phyloP scores from a whole-genome alignment of 345 rosid genomes.

The Rhodamnia argentea region DNA sequence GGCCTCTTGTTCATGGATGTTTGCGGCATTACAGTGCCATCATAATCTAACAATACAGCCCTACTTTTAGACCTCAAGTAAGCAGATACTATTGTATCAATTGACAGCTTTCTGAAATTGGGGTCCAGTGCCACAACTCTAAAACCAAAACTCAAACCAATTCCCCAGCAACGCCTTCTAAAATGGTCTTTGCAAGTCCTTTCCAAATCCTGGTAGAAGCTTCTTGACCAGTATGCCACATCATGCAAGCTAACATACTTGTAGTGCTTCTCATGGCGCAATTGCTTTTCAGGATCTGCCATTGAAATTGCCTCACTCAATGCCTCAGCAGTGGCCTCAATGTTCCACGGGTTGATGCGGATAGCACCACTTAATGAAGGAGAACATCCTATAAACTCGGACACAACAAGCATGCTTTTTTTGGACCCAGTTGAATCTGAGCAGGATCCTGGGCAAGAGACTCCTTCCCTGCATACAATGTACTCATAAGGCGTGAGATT shows the following conservation, averaged over 20 bases:
- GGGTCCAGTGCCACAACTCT: conserved; percentile 72
- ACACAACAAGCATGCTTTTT: conserved; percentile 70
- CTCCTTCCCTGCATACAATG: conserved; percentile 60
- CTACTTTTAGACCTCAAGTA: conserved; percentile 48
- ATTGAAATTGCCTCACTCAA: conserved; percentile 66
- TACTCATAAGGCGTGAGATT: conserved; percentile 73
- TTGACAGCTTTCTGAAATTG: conserved; percentile 49
- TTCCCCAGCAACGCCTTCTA: conserved; percentile 65
- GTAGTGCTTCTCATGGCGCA: conserved; percentile 96
- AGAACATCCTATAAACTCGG: conserved; percentile 80
- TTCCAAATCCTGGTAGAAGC: conserved; percentile 73
- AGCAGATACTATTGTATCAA: conserved; percentile 42
- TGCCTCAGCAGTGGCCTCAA: conserved; percentile 62
- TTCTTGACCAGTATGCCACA: conserved; percentile 66
- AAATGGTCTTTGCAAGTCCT: conserved; percentile 67
- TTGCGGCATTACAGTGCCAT: conserved; percentile 69
- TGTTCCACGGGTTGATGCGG: conserved; percentile 68
- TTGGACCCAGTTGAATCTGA: conserved; percentile 28
- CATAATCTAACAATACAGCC: conserved; percentile 60
- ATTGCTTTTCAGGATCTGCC: conserved; percentile 49
- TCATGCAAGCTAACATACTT: conserved; percentile 66
- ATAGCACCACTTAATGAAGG: conserved; percentile 80
- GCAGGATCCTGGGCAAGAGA: conserved; percentile 22
- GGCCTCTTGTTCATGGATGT: conserved; percentile 58
- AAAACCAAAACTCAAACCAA: conserved; percentile 67